Conservation (phyloP, 208 protist species). For the Trypanosoma cruzi region DNA sequence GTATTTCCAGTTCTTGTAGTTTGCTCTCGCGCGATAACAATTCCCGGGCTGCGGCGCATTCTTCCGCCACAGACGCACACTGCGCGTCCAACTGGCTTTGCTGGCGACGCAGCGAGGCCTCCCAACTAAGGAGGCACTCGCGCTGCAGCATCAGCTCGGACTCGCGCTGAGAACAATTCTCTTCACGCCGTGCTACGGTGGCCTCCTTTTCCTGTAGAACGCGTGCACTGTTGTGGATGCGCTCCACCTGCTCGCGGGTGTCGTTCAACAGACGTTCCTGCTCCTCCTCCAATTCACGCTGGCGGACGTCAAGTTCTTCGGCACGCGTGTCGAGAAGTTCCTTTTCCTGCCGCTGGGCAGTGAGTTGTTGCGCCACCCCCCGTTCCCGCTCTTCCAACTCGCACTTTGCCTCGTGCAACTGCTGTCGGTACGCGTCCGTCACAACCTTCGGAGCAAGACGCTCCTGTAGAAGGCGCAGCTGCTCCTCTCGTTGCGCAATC, state of each 20-base stretch:
- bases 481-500: constrained; percentile 1
- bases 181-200: background rate
- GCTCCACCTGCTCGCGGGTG: constrained; percentile 7
- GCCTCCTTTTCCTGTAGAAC: constrained; percentile 5
- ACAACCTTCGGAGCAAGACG: background rate
- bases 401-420: background rate
- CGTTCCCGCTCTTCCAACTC: background rate
- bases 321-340: background rate
- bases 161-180: background rate
- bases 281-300: constrained; percentile 10
- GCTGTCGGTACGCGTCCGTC: background rate
- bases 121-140: constrained; percentile 5
- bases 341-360: background rate
- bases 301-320: constrained; percentile 6
- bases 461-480: constrained; percentile 3
- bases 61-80: background rate
- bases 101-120: constrained; percentile 3
- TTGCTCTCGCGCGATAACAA: background rate
- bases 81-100: background rate
- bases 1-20: background rate
- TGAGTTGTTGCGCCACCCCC: background rate
- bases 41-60: background rate
- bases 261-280: constrained; percentile 14
- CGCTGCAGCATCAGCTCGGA: constrained; percentile 1
- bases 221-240: constrained; percentile 16